A percentile compares a stretch with the other conserved stretches of the same genome.
These are phyloP conservation scores for Penicillium psychrosexuale DNA, from an alignment of 2,329 filamentous ascomycete species.

Conservation along the genomic window DNA sequence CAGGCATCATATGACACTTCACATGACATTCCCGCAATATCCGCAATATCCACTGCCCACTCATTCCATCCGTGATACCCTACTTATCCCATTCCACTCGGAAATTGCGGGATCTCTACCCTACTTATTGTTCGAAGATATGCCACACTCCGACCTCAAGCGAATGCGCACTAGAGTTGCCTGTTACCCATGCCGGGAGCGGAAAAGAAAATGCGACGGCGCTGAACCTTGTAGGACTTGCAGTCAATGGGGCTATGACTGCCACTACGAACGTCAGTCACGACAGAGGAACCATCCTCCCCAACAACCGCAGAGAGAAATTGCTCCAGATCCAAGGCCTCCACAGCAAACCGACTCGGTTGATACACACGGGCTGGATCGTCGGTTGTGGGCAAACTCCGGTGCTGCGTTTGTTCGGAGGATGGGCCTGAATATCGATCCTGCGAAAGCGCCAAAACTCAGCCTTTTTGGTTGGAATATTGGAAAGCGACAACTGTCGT, in stretches of 20 bases:
- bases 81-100: background rate
- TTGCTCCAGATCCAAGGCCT: background rate
- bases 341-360: background rate
- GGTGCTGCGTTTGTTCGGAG: slow-evolving; percentile 53
- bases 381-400: slow-evolving; percentile 52
- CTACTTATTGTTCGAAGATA: background rate
- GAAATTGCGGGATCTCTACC: background rate
- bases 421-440: slow-evolving; percentile 53
- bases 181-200: slow-evolving; percentile 29
- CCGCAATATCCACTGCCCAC: background rate
- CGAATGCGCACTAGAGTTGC: slow-evolving; percentile 25
- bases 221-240: slow-evolving; percentile 28
- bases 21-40: background rate
- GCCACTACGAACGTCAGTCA: slow-evolving; percentile 22
- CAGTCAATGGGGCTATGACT: slow-evolving; percentile 29
- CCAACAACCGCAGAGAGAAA: slow-evolving; percentile 1
- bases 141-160: slow-evolving; percentile 13
- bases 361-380: slow-evolving; percentile 25
- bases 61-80: background rate
- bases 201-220: slow-evolving; percentile 33
- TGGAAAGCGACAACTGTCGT: slow-evolving; percentile 26
- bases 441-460: slow-evolving; percentile 50
- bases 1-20: background rate
- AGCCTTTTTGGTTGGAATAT: slow-evolving; percentile 57
- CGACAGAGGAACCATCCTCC: slow-evolving; percentile 6